Percentiles rank a stretch among this genome's conserved stretches.
Conservation (phyloP, 1,284 basidiomycete genomes). For the Naganishia sp. region DNA sequence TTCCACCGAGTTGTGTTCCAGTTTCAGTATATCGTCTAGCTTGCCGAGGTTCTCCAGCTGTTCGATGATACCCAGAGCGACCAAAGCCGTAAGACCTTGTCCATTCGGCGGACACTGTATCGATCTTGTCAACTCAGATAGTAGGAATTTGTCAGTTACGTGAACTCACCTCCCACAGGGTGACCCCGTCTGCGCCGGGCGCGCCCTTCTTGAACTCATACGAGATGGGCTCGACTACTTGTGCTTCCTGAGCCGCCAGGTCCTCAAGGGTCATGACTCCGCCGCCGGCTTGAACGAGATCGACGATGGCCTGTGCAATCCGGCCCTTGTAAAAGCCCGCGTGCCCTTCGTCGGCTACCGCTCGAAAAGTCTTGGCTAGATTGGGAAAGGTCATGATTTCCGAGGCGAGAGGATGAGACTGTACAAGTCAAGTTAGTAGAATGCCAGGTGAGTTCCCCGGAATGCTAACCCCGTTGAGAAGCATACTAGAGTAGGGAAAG, state of each 20-base stretch:
- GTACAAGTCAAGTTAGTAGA: background rate
- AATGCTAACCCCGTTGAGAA: conserved; percentile 75
- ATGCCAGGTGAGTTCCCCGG: background rate
- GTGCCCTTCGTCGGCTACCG: conserved; percentile 76
- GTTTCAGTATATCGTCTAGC: conserved; percentile 67
- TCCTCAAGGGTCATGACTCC: conserved; percentile 89
- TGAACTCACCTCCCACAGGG: conserved; percentile 72
- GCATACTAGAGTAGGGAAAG: conserved; percentile 61
- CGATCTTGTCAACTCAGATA: background rate
- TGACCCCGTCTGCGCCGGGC: conserved; percentile 66
- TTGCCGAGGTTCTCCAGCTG: conserved; percentile 73
- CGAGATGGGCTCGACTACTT: conserved; percentile 82
- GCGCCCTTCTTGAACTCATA: conserved; percentile 68
- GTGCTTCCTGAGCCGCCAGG: conserved; percentile 73
- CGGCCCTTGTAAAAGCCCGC: conserved; percentile 90
- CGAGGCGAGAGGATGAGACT: conserved; percentile 60
- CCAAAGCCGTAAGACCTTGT: conserved; percentile 89
- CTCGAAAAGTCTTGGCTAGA: conserved; percentile 79
- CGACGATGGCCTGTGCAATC: conserved; percentile 84
- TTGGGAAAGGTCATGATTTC: conserved; percentile 75
- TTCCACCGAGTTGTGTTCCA: conserved; percentile 83
- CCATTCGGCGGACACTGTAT: conserved; percentile 81
- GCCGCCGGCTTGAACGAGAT: conserved; percentile 72
- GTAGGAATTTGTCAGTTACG: background rate
- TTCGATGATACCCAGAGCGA: conserved; percentile 90